Conservation (phyloP, 225 moss, liverwort and hornwort genomes). For the Rhytidiadelphus loreus region DNA sequence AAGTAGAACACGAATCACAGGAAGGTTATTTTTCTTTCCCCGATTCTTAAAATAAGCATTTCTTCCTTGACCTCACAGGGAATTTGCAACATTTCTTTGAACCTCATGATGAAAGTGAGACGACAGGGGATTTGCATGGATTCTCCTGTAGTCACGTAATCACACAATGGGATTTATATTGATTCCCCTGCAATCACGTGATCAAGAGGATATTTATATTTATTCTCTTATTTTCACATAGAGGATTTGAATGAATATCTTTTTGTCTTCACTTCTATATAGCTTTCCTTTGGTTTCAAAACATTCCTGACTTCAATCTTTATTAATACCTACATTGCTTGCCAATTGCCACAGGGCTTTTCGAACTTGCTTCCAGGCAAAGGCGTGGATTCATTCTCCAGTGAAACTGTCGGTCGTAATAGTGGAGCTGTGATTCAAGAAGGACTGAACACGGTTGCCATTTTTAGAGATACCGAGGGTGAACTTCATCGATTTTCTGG, state of each 20-base stretch:
- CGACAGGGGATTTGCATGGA: background rate
- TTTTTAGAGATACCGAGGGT: background rate
- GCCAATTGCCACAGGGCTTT: constrained; percentile 1
- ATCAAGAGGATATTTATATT: no score
- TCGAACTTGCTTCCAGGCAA: constrained; percentile 9
- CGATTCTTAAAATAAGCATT: background rate
- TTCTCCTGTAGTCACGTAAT: background rate
- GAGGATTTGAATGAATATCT: no score
- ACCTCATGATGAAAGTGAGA: background rate
- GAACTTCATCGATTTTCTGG: constrained; percentile 14
- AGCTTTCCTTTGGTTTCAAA: background rate
- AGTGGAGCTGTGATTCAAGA: constrained; percentile 25
- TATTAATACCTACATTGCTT: background rate
- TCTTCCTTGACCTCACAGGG: background rate
- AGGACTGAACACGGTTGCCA: constrained; percentile 9
- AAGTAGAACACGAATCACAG: background rate
- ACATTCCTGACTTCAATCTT: background rate
- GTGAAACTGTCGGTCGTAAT: background rate
- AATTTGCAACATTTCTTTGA: background rate
- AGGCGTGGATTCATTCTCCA: constrained; percentile 18
- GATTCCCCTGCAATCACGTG: no score
- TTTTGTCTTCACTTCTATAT: background rate
- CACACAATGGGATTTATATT: background rate
- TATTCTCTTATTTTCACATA: no score
- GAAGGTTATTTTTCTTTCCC: no score